These are phyloP conservation scores for Trypanosoma vivax DNA, from an alignment of 208 protist genomes.

Conservation along the genomic window DNA sequence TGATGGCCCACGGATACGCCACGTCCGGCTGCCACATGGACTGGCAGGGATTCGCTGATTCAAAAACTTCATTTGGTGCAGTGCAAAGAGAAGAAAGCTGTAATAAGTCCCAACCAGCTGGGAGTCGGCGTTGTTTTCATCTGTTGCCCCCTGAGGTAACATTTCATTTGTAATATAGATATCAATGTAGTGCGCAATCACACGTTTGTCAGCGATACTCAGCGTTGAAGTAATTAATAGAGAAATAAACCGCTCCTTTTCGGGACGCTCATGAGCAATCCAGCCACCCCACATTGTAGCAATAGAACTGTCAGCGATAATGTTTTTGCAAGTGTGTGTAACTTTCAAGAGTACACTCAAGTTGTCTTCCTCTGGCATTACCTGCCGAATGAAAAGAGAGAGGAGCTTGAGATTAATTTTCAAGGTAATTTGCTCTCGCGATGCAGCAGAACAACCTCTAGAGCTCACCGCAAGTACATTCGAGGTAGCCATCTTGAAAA, in stretches of 20 bases:
- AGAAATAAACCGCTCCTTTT: slow-evolving; percentile 19
- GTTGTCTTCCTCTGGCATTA: slow-evolving; percentile 11
- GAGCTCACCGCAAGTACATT: slow-evolving; percentile 4
- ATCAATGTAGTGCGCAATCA: slow-evolving; percentile 19
- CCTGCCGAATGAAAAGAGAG: slow-evolving; percentile 6
- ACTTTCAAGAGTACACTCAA: slow-evolving; percentile 9
- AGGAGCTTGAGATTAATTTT: slow-evolving; percentile 7
- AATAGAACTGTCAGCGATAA: slow-evolving; percentile 7
- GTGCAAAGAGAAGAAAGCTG: slow-evolving; percentile 21
- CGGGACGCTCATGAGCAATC: slow-evolving; percentile 21
- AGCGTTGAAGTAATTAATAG: slow-evolving; percentile 13
- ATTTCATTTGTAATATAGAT: slow-evolving; percentile 15
- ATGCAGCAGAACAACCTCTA: neutral
- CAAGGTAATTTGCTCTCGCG: slow-evolving; percentile 10
- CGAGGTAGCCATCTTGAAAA: slow-evolving; percentile 12
- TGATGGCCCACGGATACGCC: neutral
- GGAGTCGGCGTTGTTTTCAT: neutral
- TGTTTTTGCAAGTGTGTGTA: slow-evolving; percentile 8
- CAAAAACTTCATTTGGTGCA: slow-evolving; percentile 20
- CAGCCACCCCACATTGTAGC: slow-evolving; percentile 19
- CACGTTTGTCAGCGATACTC: slow-evolving; percentile 13
- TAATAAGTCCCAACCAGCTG: slow-evolving; percentile 15
- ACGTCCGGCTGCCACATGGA: neutral
- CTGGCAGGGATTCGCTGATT: neutral
- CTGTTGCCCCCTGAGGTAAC: neutral